Conservation (phyloP, 1,284 basidiomycete genomes). For the Leccinum proliferum region DNA sequence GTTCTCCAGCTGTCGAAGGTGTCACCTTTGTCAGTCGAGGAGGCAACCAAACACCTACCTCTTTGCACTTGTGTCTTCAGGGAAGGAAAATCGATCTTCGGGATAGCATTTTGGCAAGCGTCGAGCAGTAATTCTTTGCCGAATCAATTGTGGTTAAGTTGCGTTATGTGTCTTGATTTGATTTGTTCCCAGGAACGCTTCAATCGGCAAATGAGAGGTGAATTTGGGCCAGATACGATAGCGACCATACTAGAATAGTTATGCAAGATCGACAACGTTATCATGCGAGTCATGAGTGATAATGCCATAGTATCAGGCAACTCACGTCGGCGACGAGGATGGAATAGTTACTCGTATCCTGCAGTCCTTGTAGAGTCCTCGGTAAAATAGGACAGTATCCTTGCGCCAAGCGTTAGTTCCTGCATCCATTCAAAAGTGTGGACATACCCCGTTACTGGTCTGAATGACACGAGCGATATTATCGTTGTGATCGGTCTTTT, state of each 20-base stretch:
- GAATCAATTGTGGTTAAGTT: too few relatives aligned
- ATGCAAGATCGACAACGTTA: slow-evolving; percentile 82
- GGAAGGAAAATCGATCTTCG: background rate
- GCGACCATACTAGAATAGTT: slow-evolving; percentile 98
- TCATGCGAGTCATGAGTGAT: slow-evolving; percentile 2
- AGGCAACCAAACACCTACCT: background rate
- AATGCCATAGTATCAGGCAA: slow-evolving; percentile 8
- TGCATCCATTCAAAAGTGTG: background rate
- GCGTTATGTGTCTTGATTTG: too few relatives aligned
- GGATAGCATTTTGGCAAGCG: background rate
- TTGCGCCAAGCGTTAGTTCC: slow-evolving; percentile 24
- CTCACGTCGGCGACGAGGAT: slow-evolving; percentile 92
- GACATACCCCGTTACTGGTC: slow-evolving; percentile 81
- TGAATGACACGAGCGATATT: slow-evolving; percentile 91
- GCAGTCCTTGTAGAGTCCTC: slow-evolving; percentile 55
- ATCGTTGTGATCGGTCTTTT: slow-evolving; percentile 67
- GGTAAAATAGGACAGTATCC: slow-evolving; percentile 80
- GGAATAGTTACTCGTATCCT: slow-evolving; percentile 71
- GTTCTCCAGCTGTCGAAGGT: background rate
- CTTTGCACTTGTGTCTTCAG: background rate
- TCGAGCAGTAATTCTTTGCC: too few relatives aligned
- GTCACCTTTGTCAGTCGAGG: background rate
- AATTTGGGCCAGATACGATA: slow-evolving; percentile 93
- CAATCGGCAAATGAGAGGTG: slow-evolving; percentile 87
- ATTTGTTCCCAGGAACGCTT: slow-evolving; percentile 92